Base-by-base conservation (phyloP, 768 basidiomycete species). In the Lactarius sp. region DNA sequence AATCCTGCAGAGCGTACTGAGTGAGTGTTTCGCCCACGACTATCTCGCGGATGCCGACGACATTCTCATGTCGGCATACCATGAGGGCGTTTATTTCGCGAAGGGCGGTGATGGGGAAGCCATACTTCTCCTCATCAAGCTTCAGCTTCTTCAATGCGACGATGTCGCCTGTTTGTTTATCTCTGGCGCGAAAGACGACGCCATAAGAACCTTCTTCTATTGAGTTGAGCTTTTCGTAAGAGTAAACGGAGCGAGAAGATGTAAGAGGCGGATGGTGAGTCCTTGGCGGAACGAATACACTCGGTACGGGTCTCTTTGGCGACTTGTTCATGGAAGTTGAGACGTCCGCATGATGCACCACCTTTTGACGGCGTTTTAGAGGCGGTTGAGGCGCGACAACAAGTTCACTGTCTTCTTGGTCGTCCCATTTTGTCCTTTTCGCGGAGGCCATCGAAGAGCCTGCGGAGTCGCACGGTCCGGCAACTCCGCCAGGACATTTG, bases 201-300 rank as follows among this genome's bases (percentile, higher is more conserved):
- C 97, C 97, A 69, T 99, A 99, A 0, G 92, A 94, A 5, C 97
- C 97, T 76, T 99, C 97, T 75, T 98, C 97, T 70, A 99, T 99
- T 70, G 97, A 92, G 74, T 99, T 99, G 59, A 99, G 79, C 47
- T 91, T 80, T 69, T 98, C 95, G 73, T 98, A 98, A 69, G 83
- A 85, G 75, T 94, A 96, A 1, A 98, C 96, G 5, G 94, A 95
- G 27, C 96, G 88, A 31, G 96, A 95, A 1, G 95, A 85, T 46
- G 82, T 76, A 27, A 98, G 84, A 1, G 85, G 78, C 36, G 94
- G 94, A 73, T 98, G 90, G 1, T 77, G 75, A 4, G 83, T 86
- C 58, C 94, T 81, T 46, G 83, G 83, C 3, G 94, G 95, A 0
- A 87, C 91, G 73, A 85, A 90, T 39, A 79, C 68, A 68, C 91